Percentiles rank a stretch among this genome's conserved stretches.
Evolutionary conservation across 2,329 filamentous ascomycete genomes (phyloP).

Genomic region (Colletotrichum zoysiae): DNA sequence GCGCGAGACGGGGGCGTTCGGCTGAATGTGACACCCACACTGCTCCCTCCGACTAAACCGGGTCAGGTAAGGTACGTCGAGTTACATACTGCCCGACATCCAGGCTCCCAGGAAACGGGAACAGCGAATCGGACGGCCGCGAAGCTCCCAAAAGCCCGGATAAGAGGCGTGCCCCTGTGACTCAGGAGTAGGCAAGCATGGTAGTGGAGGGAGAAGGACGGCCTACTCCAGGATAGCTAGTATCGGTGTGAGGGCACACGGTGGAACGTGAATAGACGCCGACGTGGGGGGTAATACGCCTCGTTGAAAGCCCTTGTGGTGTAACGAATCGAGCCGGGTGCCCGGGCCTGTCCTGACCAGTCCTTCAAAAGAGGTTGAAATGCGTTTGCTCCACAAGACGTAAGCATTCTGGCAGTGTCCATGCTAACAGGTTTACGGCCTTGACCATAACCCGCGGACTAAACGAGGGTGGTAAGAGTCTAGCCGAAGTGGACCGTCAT

Average conservation of each 20-base stretch:
- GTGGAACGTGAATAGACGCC: constrained; percentile 10
- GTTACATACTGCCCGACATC: not conserved
- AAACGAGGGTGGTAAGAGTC: constrained; percentile 29
- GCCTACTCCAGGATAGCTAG: not conserved
- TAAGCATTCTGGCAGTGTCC: constrained; percentile 5
- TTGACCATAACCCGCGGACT: not conserved
- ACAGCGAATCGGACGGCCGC: constrained; percentile 25
- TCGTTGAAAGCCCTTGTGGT: constrained; percentile 13
- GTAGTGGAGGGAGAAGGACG: not conserved
- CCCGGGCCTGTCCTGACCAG: constrained; percentile 1
- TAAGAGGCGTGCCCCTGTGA: constrained; percentile 19
- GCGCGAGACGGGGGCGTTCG: not conserved
- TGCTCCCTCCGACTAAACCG: not conserved
- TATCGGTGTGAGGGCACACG: not conserved
- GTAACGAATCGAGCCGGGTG: constrained; percentile 12
- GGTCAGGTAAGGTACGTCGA: not conserved
- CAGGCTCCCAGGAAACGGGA: constrained; percentile 31
- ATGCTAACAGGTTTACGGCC: constrained; percentile 11
- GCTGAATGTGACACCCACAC: not conserved
- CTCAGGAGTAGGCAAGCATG: constrained; percentile 32
- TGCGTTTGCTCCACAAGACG: constrained; percentile 14
- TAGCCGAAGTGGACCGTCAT: constrained; percentile 27
- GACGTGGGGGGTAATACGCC: constrained; percentile 11
- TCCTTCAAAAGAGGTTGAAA: not conserved
- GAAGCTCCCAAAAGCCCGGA: constrained; percentile 16